Percentiles rank a stretch among this genome's conserved stretches.
phyloP scores from a whole-genome alignment of 768 basidiomycete species.

The Tricholoma matsutake region DNA sequence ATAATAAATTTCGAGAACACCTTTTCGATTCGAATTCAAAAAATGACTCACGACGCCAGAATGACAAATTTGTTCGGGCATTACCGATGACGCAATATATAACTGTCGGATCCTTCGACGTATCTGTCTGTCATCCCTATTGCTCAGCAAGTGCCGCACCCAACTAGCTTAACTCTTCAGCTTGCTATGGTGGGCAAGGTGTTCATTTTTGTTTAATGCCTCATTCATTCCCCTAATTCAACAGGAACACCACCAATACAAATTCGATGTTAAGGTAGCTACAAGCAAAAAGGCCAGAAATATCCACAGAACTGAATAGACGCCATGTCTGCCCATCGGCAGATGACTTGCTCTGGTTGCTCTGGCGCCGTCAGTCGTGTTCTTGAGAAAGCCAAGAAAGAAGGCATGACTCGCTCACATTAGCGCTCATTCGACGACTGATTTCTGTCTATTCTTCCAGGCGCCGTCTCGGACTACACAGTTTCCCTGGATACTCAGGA shows the following conservation, averaged over 20 bases:
- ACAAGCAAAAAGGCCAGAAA: background rate
- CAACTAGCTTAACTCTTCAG: too few species aligned
- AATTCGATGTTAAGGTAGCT: conserved; percentile 80
- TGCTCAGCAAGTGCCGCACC: too few species aligned
- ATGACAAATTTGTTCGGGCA: too few species aligned
- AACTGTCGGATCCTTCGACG: too few species aligned
- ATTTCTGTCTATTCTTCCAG: background rate
- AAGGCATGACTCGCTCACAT: background rate
- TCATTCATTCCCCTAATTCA: background rate
- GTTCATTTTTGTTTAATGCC: background rate
- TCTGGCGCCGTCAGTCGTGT: conserved; percentile 79
- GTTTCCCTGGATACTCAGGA: conserved; percentile 69
- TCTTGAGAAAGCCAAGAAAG: conserved; percentile 62
- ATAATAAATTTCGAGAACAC: too few species aligned
- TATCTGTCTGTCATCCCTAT: too few species aligned
- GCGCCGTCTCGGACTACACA: conserved; percentile 55
- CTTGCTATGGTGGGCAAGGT: too few species aligned
- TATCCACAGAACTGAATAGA: background rate
- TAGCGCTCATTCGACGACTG: background rate
- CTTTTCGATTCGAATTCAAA: too few species aligned
- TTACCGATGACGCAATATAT: too few species aligned
- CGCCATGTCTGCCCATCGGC: background rate
- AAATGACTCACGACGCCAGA: too few species aligned
- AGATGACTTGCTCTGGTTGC: conserved; percentile 91
- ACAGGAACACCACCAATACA: conserved; percentile 48